Percentiles rank a stretch among this genome's conserved stretches.
phyloP scores from a whole-genome alignment of 2,329 filamentous ascomycete species.

The Ascochyta lentis region DNA sequence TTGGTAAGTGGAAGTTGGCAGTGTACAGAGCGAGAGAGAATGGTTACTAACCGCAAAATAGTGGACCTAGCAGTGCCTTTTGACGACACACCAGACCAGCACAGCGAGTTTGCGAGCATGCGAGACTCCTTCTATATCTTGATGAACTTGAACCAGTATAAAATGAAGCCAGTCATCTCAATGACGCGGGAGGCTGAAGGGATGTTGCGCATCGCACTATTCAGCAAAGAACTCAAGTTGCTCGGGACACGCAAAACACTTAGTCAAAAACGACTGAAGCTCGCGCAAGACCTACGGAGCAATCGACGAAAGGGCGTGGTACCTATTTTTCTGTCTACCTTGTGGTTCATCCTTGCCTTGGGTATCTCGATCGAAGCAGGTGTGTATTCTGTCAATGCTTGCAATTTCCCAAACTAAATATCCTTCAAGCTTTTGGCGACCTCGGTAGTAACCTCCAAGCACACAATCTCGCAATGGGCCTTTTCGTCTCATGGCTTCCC shows the following conservation, averaged over 20 bases:
- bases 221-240: slow-evolving; percentile 45
- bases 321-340: slow-evolving; percentile 47
- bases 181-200: slow-evolving; percentile 43
- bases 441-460: slow-evolving; percentile 49
- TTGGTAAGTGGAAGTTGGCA: neutral
- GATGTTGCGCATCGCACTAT: slow-evolving; percentile 47
- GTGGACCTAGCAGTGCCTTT: slow-evolving; percentile 44
- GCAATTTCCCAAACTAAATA: neutral
- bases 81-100: slow-evolving; percentile 23
- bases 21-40: neutral
- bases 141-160: slow-evolving; percentile 53
- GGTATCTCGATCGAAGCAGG: slow-evolving; percentile 38
- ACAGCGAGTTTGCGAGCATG: slow-evolving; percentile 42
- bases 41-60: slow-evolving; percentile 22
- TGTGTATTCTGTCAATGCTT: neutral
- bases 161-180: slow-evolving; percentile 35
- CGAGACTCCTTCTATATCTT: slow-evolving; percentile 53
- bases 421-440: slow-evolving; percentile 35
- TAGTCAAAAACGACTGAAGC: slow-evolving; percentile 33
- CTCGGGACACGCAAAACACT: slow-evolving; percentile 28
- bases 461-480: slow-evolving; percentile 52
- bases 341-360: slow-evolving; percentile 50
- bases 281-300: slow-evolving; percentile 49
- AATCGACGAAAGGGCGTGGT: slow-evolving; percentile 49
- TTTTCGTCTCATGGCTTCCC: slow-evolving; percentile 54